Percentiles rank a stretch among this genome's conserved stretches.
Evolutionary conservation across 768 basidiomycete species (phyloP).

Genomic region (Holtermanniella nyarrowii): DNA sequence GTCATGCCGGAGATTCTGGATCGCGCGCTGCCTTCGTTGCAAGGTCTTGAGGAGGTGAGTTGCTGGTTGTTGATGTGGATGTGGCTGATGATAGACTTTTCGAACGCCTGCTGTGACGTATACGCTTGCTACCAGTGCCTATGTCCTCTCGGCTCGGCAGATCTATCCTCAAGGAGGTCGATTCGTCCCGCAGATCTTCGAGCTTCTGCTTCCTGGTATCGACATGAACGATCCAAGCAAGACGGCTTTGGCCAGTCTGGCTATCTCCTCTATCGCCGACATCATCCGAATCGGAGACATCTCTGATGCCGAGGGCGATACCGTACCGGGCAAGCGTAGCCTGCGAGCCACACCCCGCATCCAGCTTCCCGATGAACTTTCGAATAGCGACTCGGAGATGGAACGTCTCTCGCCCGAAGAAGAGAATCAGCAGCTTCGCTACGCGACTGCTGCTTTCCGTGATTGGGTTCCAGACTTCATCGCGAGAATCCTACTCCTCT

Average conservation of each 20-base stretch:
- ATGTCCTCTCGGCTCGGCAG: conserved; percentile 65
- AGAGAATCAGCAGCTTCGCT: conserved; percentile 61
- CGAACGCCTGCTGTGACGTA: conserved; percentile 77
- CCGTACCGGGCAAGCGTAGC: conserved; percentile 30
- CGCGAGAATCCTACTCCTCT: conserved; percentile 62
- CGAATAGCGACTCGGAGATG: conserved; percentile 12
- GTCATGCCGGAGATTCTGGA: conserved; percentile 72
- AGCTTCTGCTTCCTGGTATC: conserved; percentile 73
- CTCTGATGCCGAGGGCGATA: conserved; percentile 16
- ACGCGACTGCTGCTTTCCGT: conserved; percentile 63
- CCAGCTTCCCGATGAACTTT: conserved; percentile 19
- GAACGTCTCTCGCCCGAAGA: conserved; percentile 50
- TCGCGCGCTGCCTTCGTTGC: conserved; percentile 73
- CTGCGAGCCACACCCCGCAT: conserved; percentile 43
- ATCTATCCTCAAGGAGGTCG: conserved; percentile 75
- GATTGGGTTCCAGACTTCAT: conserved; percentile 78
- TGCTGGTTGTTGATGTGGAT: neutral
- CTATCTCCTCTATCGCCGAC: conserved; percentile 35
- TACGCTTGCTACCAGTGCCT: conserved; percentile 67
- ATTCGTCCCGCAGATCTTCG: conserved; percentile 65
- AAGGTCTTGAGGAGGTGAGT: conserved; percentile 70
- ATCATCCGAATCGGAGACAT: conserved; percentile 27
- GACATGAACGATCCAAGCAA: conserved; percentile 51
- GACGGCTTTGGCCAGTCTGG: conserved; percentile 31
- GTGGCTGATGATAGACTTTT: conserved; percentile 51